Percentiles rank a stretch among this genome's conserved stretches.
These are phyloP conservation scores for Angomonas ambiguus DNA, from an alignment of 208 protist species.

Conservation along the genomic window DNA sequence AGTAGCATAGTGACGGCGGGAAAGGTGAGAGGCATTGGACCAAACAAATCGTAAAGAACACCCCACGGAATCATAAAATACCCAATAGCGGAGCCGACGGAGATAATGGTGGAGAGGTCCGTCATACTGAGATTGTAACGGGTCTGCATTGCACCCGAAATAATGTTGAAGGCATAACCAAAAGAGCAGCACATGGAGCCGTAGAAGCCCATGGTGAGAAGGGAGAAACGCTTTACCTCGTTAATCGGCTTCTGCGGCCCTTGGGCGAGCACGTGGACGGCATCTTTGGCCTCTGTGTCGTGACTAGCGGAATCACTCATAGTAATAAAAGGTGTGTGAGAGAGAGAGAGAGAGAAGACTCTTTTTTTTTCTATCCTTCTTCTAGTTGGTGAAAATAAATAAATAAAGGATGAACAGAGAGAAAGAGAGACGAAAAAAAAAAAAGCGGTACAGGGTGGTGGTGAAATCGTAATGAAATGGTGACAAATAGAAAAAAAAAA, in stretches of 20 bases:
- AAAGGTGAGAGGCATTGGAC: constrained; percentile 25
- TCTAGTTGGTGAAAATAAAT: too few relatives aligned
- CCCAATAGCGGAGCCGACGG: constrained; percentile 11
- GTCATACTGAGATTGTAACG: constrained; percentile 32
- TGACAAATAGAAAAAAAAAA: too few relatives aligned
- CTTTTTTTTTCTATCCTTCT: too few relatives aligned
- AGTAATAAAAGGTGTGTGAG: background rate
- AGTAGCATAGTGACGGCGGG: constrained; percentile 18
- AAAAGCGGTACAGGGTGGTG: constrained; percentile 5
- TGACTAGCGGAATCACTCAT: background rate
- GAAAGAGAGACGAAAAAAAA: background rate
- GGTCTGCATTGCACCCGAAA: constrained; percentile 20
- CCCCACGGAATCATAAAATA: constrained; percentile 27
- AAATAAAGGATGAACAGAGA: background rate
- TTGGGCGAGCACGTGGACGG: background rate
- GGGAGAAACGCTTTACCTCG: constrained; percentile 22
- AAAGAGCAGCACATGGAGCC: constrained; percentile 30
- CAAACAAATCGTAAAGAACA: constrained; percentile 37
- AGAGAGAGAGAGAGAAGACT: background rate
- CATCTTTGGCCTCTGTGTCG: background rate
- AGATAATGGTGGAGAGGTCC: constrained; percentile 38
- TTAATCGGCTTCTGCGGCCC: constrained; percentile 8
- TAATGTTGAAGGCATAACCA: constrained; percentile 35
- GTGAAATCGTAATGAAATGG: too few relatives aligned
- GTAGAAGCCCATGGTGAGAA: constrained; percentile 23